Percentiles rank a stretch among this genome's conserved stretches.
Evolutionary conservation across 345 rosid species (phyloP).

Genomic region (Nephelium lappaceum): DNA sequence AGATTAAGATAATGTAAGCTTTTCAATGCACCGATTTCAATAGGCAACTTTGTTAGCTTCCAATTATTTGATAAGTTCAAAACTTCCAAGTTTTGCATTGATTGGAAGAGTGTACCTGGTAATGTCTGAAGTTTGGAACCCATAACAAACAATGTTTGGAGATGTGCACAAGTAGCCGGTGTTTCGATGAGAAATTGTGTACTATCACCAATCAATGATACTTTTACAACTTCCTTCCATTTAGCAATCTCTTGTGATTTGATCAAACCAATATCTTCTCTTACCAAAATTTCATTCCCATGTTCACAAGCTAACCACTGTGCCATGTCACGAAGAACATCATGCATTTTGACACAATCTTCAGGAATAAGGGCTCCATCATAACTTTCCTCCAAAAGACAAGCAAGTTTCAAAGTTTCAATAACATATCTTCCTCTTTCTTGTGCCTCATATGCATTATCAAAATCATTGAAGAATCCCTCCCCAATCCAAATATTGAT

Average conservation of each 20-base stretch:
- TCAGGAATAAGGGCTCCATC: neutral
- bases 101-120: neutral
- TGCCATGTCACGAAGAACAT: constrained; percentile 43
- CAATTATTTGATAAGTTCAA: neutral
- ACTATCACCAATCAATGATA: neutral
- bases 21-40: neutral
- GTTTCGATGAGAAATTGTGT: neutral
- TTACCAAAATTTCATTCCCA: constrained; percentile 3
- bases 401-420: neutral
- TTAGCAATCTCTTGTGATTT: neutral
- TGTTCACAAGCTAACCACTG: constrained; percentile 32
- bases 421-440: neutral
- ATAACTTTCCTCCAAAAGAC: neutral
- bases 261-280: neutral
- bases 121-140: neutral
- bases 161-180: neutral
- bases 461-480: neutral
- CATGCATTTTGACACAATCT: constrained; percentile 40
- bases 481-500: neutral
- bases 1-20: neutral
- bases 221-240: neutral
- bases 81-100: neutral
- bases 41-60: neutral
- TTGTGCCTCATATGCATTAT: neutral
- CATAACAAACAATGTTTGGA: neutral